phyloP scores from a whole-genome alignment of 345 rosid species.

The Kandelia obovata region DNA sequence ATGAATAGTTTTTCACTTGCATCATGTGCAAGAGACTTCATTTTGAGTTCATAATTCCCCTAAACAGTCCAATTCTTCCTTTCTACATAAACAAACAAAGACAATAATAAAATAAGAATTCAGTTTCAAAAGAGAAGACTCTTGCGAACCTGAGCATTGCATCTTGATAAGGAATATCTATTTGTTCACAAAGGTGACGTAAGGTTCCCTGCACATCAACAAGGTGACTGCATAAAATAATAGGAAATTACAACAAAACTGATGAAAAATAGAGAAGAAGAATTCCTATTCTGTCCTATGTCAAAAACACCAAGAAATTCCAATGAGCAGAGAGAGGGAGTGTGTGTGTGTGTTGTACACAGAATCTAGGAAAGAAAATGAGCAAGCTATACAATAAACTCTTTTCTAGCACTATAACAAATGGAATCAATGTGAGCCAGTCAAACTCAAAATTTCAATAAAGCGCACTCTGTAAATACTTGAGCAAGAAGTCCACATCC shows the following conservation, averaged over 20 bases:
- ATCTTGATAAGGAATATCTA: slow-evolving; percentile 69
- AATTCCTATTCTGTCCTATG: too few species aligned
- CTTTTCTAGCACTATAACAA: too few species aligned
- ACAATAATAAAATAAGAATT: neutral
- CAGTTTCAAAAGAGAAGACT: neutral
- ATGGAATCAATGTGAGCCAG: too few species aligned
- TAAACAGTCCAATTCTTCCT: neutral
- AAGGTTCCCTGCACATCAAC: slow-evolving; percentile 51
- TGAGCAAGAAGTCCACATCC: too few species aligned
- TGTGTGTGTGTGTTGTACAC: too few species aligned
- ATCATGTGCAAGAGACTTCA: neutral
- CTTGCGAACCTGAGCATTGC: slow-evolving; percentile 69
- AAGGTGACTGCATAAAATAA: slow-evolving; percentile 8
- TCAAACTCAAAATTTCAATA: too few species aligned
- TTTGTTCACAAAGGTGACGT: slow-evolving; percentile 68
- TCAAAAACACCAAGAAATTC: neutral
- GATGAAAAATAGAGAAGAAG: too few species aligned
- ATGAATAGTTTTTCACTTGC: slow-evolving; percentile 1
- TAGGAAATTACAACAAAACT: neutral
- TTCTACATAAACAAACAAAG: neutral
- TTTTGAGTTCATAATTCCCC: neutral
- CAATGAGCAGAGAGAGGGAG: neutral
- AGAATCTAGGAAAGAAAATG: neutral
- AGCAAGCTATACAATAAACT: too few species aligned
- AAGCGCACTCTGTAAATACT: too few species aligned